Conservation (phyloP, 2,329 filamentous ascomycete species). For the Botrytis pseudocinerea region DNA sequence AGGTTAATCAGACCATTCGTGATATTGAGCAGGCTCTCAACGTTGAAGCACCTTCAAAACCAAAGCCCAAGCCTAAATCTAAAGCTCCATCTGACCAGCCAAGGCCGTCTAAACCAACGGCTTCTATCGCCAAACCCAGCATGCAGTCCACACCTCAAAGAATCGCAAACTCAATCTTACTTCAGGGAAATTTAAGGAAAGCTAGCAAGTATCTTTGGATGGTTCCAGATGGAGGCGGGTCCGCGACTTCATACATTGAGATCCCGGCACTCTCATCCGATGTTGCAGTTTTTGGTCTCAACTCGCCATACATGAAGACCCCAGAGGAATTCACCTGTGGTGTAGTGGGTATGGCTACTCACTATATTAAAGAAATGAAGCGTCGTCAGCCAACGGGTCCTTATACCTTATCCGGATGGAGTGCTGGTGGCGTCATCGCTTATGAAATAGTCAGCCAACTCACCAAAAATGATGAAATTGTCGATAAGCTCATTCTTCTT, state of each 20-base stretch:
- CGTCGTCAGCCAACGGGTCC: constrained; percentile 68
- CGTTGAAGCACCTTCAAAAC: constrained; percentile 40
- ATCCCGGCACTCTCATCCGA: constrained; percentile 45
- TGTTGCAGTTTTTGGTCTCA: constrained; percentile 58
- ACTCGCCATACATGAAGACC: constrained; percentile 71
- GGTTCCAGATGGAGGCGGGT: constrained; percentile 52
- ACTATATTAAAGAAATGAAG: constrained; percentile 70
- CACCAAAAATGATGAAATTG: constrained; percentile 55
- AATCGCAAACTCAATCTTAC: constrained; percentile 41
- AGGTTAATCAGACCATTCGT: constrained; percentile 61
- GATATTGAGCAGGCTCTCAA: constrained; percentile 66
- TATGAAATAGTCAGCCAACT: constrained; percentile 66
- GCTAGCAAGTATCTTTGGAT: constrained; percentile 49
- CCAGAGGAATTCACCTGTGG: constrained; percentile 66
- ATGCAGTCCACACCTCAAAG: constrained; percentile 30
- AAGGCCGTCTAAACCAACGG: constrained; percentile 35
- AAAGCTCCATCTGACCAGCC: constrained; percentile 11
- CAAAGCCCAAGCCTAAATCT: constrained; percentile 35
- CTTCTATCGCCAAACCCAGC: constrained; percentile 46
- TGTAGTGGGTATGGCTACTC: constrained; percentile 62
- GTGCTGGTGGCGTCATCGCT: constrained; percentile 72
- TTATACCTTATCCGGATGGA: constrained; percentile 72
- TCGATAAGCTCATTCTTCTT: constrained; percentile 63
- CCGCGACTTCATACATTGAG: constrained; percentile 40
- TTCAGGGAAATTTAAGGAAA: constrained; percentile 51